Percentiles rank a stretch among this genome's conserved stretches.
phyloP scores from a whole-genome alignment of 2,329 filamentous ascomycete species.

The Trichophaea hybrida region DNA sequence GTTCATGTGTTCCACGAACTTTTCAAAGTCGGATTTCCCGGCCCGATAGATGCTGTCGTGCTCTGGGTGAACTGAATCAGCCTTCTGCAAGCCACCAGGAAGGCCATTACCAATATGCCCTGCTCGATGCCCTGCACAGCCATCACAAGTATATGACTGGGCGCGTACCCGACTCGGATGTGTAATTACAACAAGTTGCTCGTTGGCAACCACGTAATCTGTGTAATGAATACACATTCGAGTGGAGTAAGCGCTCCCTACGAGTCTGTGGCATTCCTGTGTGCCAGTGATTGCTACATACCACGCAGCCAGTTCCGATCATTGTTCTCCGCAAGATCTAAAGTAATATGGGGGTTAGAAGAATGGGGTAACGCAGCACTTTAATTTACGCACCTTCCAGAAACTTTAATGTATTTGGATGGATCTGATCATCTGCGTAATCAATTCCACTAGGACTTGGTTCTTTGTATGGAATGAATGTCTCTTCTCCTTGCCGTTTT shows the following conservation, averaged over 20 bases:
- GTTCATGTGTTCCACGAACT: constrained; percentile 59
- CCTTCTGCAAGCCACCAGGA: constrained; percentile 4
- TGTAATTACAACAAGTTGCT: neutral
- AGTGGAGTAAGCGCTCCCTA: neutral
- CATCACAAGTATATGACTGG: neutral
- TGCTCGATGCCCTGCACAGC: no score
- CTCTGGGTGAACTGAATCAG: constrained; percentile 36
- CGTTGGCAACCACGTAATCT: neutral
- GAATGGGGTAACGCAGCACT: neutral
- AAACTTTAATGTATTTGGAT: constrained; percentile 45
- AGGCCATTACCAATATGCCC: no score
- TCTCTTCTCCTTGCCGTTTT: constrained; percentile 7
- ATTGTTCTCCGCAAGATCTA: constrained; percentile 47
- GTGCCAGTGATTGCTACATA: constrained; percentile 28
- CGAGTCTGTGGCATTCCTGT: neutral
- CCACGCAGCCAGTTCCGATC: constrained; percentile 45
- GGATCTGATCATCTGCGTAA: constrained; percentile 41
- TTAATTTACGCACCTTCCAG: constrained; percentile 30
- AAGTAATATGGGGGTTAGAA: neutral
- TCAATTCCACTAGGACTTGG: constrained; percentile 34
- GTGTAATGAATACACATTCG: neutral
- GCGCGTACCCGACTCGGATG: neutral
- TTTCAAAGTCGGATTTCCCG: constrained; percentile 66
- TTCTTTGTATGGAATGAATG: constrained; percentile 33
- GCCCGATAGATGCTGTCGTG: constrained; percentile 67